Base-by-base conservation (phyloP, 192 early-diverging fungal species). In the Linnemannia zychae region DNA sequence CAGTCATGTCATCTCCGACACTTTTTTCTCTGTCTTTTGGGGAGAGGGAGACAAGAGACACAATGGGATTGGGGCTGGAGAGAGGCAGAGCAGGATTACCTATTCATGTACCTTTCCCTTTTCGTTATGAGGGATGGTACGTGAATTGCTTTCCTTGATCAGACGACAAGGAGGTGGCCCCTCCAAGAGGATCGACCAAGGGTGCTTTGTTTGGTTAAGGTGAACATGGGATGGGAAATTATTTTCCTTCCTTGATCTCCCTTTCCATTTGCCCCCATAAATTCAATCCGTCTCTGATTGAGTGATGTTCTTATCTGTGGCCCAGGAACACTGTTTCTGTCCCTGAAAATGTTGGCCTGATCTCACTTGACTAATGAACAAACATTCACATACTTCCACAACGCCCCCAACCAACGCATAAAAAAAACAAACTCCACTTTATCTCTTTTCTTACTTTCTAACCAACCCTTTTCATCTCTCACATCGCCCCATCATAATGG, bases 1-100 rank as follows among this genome's bases (percentile, higher is more conserved):
- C 53, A 57, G 53, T n/a, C 22, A 57, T 15, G 24, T 31, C 57
- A 63, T 63, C 57, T 63, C 57, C 57, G 57, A 63, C 57, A 63
- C 24, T 63, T 12, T 13, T 12, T 16, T 57, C n/a, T n/a, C 31
- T 31, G 28, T 33, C 57, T 63, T 63, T 63, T 63, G 57, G 57
- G 57, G 57, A 63, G 3, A 31, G 24, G 28, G 57, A 63, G 22
- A 50, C 17, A 20, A 17, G 20, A 18, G 20, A n/a, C n/a, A 53
- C n/a, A 44, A 44, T 44, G 40, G 40, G 40, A n/a, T n/a, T n/a
- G n/a, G n/a, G n/a, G n/a, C n/a, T n/a, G 40, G 9, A 44, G 40
- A 44, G 57, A 3, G 57, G 4, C 15, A 24, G 28, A 28, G 4
- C 15, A 24, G 28, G 57, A 63, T 63, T 63, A 33, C 57, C 57